Conservation (phyloP, 441 rosid species). For the Eutrema salsugineum region DNA sequence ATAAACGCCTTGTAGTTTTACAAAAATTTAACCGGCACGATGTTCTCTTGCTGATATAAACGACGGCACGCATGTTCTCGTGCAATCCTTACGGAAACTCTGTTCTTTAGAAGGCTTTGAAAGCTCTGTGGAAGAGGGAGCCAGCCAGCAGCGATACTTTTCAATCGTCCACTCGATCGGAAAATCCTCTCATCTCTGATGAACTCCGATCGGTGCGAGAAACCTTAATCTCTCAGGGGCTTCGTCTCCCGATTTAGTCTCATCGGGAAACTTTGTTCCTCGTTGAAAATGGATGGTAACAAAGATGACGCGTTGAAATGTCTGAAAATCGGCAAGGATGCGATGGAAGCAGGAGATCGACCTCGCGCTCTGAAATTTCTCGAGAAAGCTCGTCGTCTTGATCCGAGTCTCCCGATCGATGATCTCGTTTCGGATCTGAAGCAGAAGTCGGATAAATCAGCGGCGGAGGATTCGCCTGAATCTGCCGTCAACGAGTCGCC, state of each 20-base stretch:
- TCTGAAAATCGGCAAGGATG: constrained; percentile 71
- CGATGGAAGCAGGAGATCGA: constrained; percentile 66
- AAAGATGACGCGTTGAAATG: constrained; percentile 94
- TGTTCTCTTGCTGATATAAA: not conserved
- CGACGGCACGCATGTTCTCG: not conserved
- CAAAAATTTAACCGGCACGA: not conserved
- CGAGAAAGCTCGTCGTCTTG: constrained; percentile 85
- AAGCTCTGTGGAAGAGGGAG: constrained; percentile 3
- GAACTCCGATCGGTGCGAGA: constrained; percentile 9
- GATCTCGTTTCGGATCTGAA: constrained; percentile 51
- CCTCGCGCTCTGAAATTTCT: constrained; percentile 79
- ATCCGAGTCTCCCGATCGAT: constrained; percentile 61
- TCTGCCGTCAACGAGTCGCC: constrained; percentile 32
- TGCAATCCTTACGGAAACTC: not conserved
- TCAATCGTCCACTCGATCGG: not conserved
- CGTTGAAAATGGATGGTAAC: constrained; percentile 73
- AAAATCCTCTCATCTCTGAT: constrained; percentile 16
- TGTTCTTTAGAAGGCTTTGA: not conserved
- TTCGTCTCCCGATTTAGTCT: not conserved
- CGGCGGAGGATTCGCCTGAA: constrained; percentile 23
- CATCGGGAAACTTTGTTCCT: not conserved
- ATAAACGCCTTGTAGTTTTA: not conserved
- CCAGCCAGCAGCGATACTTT: constrained; percentile 7
- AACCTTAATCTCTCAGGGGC: not conserved
- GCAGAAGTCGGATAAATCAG: constrained; percentile 25